Evolutionary conservation across 2,329 filamentous ascomycete species (phyloP), one percentile per base, ranked within the genome.

Genomic region (Neopestalotiopsis clavispora): DNA sequence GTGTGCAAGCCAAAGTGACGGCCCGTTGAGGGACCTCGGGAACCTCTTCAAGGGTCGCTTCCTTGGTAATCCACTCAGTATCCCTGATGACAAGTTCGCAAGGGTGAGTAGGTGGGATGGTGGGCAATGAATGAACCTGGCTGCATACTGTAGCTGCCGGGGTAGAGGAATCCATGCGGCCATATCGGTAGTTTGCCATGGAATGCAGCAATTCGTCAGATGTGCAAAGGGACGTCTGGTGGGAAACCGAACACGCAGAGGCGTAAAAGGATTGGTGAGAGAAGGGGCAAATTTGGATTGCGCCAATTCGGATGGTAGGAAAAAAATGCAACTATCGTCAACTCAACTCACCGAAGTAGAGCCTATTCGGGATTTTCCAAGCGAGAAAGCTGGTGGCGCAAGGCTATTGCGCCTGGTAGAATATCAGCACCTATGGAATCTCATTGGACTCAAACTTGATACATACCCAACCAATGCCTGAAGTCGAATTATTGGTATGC

Each of bases 1-100:
- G 45, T 52, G 42, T 42, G 63, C n/a, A 64, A 56, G 63, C n/a
- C 20, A 58, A 34, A 38, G 23, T 49, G 32, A 57, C 63, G 63
- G 63, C 42, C 63, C 63, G 63, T 66, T 14, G n/a, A 66, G 32
- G 30, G 30, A 23, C 63, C 63, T 66, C 42, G 63, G 62, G 42
- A 66, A 66, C 23, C 30, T 66, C 12, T 20, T 20, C 49, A 56
- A 66, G 63, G 63, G 63, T 56, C 12, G 63, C 28, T 49, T 58
- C 20, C 12, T 66, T 66, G 63, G 63, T 66, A 66, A 66, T 56
- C 63, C 63, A 66, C 63, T 57, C 63, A 23, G 23, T n/a, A 57
- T 34, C 34, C 49, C 14, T 34, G 49, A 23, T 63, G 57, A 30
- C 30, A 52, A 32, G 49, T 13, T 32, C 17, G 63, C 63, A 30